Conservation (phyloP, 1,139 yeast genomes). For the Candida neerlandica region DNA sequence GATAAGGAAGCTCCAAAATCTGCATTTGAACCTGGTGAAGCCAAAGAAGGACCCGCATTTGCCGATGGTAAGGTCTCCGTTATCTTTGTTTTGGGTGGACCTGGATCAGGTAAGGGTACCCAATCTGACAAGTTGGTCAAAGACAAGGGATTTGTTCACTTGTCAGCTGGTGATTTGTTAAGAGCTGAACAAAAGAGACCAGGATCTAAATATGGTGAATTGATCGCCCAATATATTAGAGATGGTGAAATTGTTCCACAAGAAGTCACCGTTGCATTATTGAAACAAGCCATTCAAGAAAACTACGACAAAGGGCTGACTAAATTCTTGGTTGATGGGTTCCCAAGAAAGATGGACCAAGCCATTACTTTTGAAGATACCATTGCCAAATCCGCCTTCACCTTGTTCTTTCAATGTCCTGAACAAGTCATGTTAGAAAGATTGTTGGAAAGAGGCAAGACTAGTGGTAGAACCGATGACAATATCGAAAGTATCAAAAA, state of each 20-base stretch:
- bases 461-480: conserved; percentile 93
- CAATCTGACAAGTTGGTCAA: conserved; percentile 85
- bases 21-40: conserved; percentile 47
- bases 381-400: conserved; percentile 74
- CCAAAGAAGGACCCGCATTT: conserved; percentile 44
- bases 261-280: conserved; percentile 84
- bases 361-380: conserved; percentile 86
- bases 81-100: conserved; percentile 86
- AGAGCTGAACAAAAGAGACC: conserved; percentile 87
- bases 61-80: conserved; percentile 69
- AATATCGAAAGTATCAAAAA: conserved; percentile 87
- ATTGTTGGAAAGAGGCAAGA: conserved; percentile 87
- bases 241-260: conserved; percentile 95
- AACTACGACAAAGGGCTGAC: conserved; percentile 50
- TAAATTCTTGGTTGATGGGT: conserved; percentile 86
- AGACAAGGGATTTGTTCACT: conserved; percentile 80
- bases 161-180: conserved; percentile 92
- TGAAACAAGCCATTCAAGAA: conserved; percentile 75
- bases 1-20: conserved; percentile 49
- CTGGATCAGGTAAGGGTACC: conserved; percentile 97
- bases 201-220: conserved; percentile 82
- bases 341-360: conserved; percentile 98
- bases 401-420: conserved; percentile 92
- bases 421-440: conserved; percentile 86
- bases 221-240: conserved; percentile 79